A percentile compares a stretch with the other conserved stretches of the same genome.
These are phyloP conservation scores for Penicillium sp. DNA, from an alignment of 2,329 filamentous ascomycete genomes.

Conservation along the genomic window DNA sequence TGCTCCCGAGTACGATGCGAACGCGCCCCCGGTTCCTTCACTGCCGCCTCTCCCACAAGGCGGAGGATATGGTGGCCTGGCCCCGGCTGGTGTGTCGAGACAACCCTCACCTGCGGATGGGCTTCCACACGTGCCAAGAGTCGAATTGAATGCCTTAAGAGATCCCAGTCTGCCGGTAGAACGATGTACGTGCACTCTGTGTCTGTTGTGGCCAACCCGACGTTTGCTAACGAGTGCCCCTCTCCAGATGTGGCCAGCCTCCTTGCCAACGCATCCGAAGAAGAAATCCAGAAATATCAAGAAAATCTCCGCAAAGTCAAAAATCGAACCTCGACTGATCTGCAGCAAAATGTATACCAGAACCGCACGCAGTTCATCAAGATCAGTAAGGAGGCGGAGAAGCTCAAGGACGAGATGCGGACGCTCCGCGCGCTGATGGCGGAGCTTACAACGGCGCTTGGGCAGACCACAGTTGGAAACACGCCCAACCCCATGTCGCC, in stretches of 20 bases:
- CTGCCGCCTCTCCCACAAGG: conserved; percentile 53
- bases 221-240: conserved; percentile 18
- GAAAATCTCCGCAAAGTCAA: conserved; percentile 72
- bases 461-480: conserved; percentile 45
- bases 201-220: neutral
- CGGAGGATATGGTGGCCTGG: conserved; percentile 55
- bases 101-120: conserved; percentile 52
- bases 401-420: conserved; percentile 93
- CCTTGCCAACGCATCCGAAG: conserved; percentile 79
- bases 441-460: conserved; percentile 73
- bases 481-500: conserved; percentile 55
- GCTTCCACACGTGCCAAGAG: conserved; percentile 56
- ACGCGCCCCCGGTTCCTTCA: conserved; percentile 68
- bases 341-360: conserved; percentile 94
- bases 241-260: conserved; percentile 55
- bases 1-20: conserved; percentile 64
- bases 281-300: conserved; percentile 81
- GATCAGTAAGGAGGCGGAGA: conserved; percentile 98
- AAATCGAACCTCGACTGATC: conserved; percentile 71
- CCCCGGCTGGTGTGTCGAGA: conserved; percentile 43
- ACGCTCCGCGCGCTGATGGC: conserved; percentile 86
- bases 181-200: conserved; percentile 58
- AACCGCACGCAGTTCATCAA: conserved; percentile 98
- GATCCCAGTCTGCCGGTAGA: conserved; percentile 78
- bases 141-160: conserved; percentile 74